These are phyloP conservation scores for Beauveria sp. DNA, from an alignment of 2,329 filamentous ascomycete species.

Conservation along the genomic window DNA sequence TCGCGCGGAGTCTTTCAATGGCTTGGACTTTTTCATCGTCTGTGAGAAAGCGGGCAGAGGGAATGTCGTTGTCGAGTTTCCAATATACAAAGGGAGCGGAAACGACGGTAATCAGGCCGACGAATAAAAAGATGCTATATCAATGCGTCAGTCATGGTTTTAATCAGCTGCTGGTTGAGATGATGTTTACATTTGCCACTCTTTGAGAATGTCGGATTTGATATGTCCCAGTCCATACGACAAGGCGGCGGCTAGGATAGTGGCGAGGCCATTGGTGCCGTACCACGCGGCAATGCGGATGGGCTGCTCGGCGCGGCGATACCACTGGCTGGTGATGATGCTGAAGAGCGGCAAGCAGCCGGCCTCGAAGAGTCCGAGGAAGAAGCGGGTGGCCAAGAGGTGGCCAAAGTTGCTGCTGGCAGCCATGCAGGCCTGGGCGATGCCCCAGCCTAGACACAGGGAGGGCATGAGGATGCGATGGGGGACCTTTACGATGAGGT, in stretches of 20 bases:
- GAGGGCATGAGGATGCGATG: slow-evolving; percentile 50
- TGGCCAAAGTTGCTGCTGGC: slow-evolving; percentile 40
- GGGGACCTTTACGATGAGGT: slow-evolving; percentile 53
- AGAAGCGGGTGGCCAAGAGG: slow-evolving; percentile 41
- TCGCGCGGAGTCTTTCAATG: slow-evolving; percentile 63
- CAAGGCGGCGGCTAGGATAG: slow-evolving; percentile 47
- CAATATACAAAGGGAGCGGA: slow-evolving; percentile 52
- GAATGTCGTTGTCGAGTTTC: slow-evolving; percentile 52
- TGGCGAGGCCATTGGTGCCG: slow-evolving; percentile 50
- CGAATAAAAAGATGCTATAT: slow-evolving; percentile 48
- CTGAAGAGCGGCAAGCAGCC: slow-evolving; percentile 42
- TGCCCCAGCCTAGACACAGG: slow-evolving; percentile 38
- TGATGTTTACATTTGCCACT: slow-evolving; percentile 13
- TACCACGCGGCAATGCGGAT: slow-evolving; percentile 61
- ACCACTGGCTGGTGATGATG: slow-evolving; percentile 41
- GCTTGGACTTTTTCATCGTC: slow-evolving; percentile 60
- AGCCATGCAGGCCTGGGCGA: slow-evolving; percentile 36
- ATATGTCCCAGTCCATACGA: slow-evolving; percentile 53
- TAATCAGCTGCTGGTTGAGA: too few species aligned
- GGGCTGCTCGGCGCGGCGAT: slow-evolving; percentile 49
- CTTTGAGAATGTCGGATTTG: slow-evolving; percentile 16
- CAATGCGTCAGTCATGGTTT: not conserved
- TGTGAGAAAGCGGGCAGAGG: slow-evolving; percentile 49
- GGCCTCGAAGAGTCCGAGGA: slow-evolving; percentile 42
- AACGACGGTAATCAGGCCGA: slow-evolving; percentile 51